Evolutionary conservation across 768 basidiomycete species (phyloP).

Genomic region (Mycena kentingensis): DNA sequence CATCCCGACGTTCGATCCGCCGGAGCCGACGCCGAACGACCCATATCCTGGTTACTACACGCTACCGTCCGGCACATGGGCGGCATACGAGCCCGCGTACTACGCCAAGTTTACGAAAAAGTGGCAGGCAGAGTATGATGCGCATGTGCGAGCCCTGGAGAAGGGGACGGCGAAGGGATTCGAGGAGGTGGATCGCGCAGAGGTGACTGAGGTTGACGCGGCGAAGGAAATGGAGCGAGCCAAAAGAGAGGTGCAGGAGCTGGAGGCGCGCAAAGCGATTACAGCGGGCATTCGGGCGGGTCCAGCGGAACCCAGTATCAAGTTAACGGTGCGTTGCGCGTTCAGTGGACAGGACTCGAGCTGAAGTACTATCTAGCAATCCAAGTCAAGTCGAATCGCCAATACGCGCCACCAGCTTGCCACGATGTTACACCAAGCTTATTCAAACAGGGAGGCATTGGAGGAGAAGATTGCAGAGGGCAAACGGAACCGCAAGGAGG

Average conservation of each 20-base stretch:
- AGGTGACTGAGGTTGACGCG: constrained; percentile 66
- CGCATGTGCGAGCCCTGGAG: constrained; percentile 71
- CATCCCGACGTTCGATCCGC: constrained; percentile 67
- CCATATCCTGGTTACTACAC: constrained; percentile 88
- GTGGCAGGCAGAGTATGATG: constrained; percentile 75
- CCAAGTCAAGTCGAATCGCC: constrained; percentile 70
- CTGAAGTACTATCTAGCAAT: constrained; percentile 46
- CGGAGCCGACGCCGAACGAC: constrained; percentile 73
- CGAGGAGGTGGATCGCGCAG: constrained; percentile 58
- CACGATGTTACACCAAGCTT: constrained; percentile 80
- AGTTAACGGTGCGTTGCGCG: constrained; percentile 63
- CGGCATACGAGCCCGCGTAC: constrained; percentile 68
- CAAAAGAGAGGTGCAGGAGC: constrained; percentile 70
- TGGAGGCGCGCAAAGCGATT: constrained; percentile 75
- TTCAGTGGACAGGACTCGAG: not conserved
- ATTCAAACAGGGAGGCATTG: constrained; percentile 76
- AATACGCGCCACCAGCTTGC: constrained; percentile 77
- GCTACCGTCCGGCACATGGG: constrained; percentile 79
- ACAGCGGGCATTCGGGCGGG: constrained; percentile 60
- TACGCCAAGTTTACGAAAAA: constrained; percentile 68
- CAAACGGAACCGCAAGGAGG: constrained; percentile 81
- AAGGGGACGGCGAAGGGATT: constrained; percentile 69
- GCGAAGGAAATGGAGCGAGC: constrained; percentile 77
- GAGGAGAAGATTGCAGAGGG: constrained; percentile 87
- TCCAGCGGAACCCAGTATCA: constrained; percentile 77